A percentile compares a stretch with the other conserved stretches of the same genome.
These are phyloP conservation scores for Quambalaria eucalypti DNA, from an alignment of 1,284 basidiomycete species.

Conservation along the genomic window DNA sequence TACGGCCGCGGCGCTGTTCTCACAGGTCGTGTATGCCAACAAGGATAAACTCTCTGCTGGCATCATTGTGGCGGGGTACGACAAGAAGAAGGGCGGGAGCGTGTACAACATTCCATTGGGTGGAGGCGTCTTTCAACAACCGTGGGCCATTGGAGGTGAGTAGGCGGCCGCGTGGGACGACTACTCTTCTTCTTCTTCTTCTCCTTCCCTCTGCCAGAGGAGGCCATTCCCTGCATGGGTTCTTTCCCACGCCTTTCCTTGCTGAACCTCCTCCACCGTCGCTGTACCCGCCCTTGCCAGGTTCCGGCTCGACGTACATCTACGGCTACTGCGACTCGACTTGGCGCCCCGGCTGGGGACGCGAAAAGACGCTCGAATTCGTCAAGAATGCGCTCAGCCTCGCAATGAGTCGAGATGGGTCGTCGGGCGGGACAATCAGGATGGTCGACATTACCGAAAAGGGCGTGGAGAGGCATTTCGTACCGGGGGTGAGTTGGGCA, in stretches of 20 bases:
- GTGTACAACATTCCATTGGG: constrained; percentile 68
- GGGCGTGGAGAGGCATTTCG: constrained; percentile 80
- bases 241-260: neutral
- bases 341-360: constrained; percentile 86
- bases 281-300: constrained; percentile 48
- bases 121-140: constrained; percentile 41
- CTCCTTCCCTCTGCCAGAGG: neutral
- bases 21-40: constrained; percentile 85
- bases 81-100: constrained; percentile 79
- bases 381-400: constrained; percentile 90
- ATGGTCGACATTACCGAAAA: constrained; percentile 93
- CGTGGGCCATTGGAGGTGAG: constrained; percentile 39
- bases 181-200: neutral
- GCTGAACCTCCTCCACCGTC: neutral
- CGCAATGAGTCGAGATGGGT: constrained; percentile 96
- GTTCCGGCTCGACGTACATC: constrained; percentile 92
- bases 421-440: constrained; percentile 91
- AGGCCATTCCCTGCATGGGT: neutral
- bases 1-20: constrained; percentile 73
- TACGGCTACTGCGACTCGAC: constrained; percentile 99
- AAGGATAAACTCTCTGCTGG: constrained; percentile 76
- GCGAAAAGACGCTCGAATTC: constrained; percentile 83
- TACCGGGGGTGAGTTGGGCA: constrained; percentile 64
- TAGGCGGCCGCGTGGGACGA: too few relatives aligned
- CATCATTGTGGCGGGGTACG: constrained; percentile 98